Evolutionary conservation across 139 green algal species (phyloP).

Genomic region (Closterium sp.): DNA sequence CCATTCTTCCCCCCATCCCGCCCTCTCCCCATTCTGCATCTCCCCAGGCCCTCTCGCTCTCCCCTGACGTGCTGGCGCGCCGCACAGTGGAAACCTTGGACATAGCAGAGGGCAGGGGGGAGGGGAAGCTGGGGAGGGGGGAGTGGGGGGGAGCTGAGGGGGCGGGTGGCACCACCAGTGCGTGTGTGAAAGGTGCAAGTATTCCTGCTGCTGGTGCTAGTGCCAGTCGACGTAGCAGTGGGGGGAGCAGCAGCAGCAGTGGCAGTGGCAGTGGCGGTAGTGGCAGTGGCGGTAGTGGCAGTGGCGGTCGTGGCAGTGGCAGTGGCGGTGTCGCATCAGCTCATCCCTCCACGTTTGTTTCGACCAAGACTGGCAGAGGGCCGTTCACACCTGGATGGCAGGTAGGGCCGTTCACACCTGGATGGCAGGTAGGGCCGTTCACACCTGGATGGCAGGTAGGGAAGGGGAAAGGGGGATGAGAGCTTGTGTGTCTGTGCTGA

Average conservation of each 20-base stretch:
- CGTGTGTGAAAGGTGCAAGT: too few species aligned
- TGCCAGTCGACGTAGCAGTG: neutral
- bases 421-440: slow-evolving; percentile 33
- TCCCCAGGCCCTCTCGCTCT: neutral
- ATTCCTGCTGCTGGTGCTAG: neutral
- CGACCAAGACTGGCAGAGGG: slow-evolving; percentile 43
- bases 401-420: slow-evolving; percentile 20
- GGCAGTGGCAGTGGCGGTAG: neutral
- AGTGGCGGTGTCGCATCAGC: neutral
- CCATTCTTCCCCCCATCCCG: neutral
- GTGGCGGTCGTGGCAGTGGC: neutral
- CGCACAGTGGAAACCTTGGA: neutral
- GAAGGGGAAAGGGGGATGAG: neutral
- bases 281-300: neutral
- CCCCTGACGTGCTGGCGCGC: neutral
- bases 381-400: slow-evolving; percentile 41
- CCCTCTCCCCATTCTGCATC: neutral
- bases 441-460: neutral
- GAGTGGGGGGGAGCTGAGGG: neutral
- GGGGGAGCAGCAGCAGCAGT: neutral
- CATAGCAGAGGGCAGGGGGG: neutral
- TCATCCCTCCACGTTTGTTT: neutral
- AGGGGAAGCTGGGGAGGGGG: neutral
- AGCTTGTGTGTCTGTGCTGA: neutral
- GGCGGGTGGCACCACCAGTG: neutral